These are phyloP conservation scores for Yamadazyma epiphylla DNA, from an alignment of 1,139 yeast species.

Conservation along the genomic window DNA sequence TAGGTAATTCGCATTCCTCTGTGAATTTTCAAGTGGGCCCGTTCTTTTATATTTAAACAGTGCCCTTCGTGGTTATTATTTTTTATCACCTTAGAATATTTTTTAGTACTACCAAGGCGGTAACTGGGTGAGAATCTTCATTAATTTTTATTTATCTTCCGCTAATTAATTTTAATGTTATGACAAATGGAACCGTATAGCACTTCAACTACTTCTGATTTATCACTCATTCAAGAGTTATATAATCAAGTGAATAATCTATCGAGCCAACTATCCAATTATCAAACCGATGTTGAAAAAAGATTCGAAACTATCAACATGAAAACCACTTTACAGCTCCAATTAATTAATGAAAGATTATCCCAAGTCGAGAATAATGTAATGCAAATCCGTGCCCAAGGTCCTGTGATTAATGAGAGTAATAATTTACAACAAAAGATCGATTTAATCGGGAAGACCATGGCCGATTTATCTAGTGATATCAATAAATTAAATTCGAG, in stretches of 20 bases:
- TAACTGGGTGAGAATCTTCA: no score
- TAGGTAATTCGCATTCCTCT: no score
- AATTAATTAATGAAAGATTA: constrained; percentile 22
- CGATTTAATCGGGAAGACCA: constrained; percentile 14
- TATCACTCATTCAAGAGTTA: constrained; percentile 10
- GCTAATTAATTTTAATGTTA: no score
- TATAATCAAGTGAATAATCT: constrained; percentile 10
- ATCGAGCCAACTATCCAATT: constrained; percentile 15
- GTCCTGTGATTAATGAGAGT: constrained; percentile 2
- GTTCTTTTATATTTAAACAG: no score
- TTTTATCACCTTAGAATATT: no score
- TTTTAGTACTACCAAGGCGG: no score
- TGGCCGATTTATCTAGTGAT: constrained; percentile 15
- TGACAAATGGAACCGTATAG: constrained; percentile 3
- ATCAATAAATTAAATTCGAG: constrained; percentile 11
- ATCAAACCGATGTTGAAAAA: constrained; percentile 18
- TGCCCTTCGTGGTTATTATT: no score
- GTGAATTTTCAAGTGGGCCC: no score
- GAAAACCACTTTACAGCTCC: constrained; percentile 21
- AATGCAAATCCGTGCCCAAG: constrained; percentile 2
- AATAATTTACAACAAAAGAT: constrained; percentile 10
- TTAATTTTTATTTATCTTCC: no score
- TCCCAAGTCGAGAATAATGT: constrained; percentile 11
- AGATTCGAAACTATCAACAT: constrained; percentile 16
- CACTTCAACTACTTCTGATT: background rate